Percentiles rank a stretch among this genome's conserved stretches.
These are phyloP conservation scores for Fusarium sp. DNA, from an alignment of 2,329 filamentous ascomycete species.

Conservation along the genomic window DNA sequence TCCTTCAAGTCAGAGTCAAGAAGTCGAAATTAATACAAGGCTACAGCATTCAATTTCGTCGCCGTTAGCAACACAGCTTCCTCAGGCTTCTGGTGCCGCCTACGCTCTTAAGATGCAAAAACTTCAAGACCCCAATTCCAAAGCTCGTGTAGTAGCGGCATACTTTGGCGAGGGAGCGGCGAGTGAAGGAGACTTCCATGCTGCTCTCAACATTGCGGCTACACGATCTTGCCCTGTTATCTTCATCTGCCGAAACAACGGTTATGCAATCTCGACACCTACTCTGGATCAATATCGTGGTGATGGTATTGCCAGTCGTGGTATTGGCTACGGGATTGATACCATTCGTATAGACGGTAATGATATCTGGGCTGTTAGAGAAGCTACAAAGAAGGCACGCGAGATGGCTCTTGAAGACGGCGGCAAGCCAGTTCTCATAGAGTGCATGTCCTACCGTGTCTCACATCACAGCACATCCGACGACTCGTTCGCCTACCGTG, in stretches of 20 bases:
- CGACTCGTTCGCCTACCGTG: conserved; percentile 96
- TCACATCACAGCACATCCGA: conserved; percentile 97
- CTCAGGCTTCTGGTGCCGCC: conserved; percentile 87
- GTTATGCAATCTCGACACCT: conserved; percentile 90
- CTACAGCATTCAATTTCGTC: conserved; percentile 83
- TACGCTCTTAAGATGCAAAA: conserved; percentile 89
- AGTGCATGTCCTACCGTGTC: conserved; percentile 98
- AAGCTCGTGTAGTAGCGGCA: conserved; percentile 79
- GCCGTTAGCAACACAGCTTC: conserved; percentile 88
- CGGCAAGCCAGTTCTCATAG: conserved; percentile 87
- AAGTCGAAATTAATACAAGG: conserved; percentile 16
- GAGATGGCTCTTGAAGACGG: conserved; percentile 82
- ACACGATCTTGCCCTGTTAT: conserved; percentile 88
- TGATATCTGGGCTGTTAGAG: conserved; percentile 89
- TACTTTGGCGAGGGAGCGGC: conserved; percentile 95
- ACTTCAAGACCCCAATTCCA: conserved; percentile 75
- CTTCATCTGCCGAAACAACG: conserved; percentile 94
- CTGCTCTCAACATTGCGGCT: conserved; percentile 89
- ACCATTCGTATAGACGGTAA: conserved; percentile 95
- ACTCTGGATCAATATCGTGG: conserved; percentile 92
- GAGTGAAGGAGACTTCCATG: conserved; percentile 92
- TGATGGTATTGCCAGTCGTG: conserved; percentile 89
- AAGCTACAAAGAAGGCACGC: conserved; percentile 82
- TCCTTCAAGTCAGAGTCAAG: no score
- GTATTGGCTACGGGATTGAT: conserved; percentile 92